These are phyloP conservation scores for Conoideocrella luteorostrata DNA, from an alignment of 2,329 filamentous ascomycete species.

Conservation along the genomic window DNA sequence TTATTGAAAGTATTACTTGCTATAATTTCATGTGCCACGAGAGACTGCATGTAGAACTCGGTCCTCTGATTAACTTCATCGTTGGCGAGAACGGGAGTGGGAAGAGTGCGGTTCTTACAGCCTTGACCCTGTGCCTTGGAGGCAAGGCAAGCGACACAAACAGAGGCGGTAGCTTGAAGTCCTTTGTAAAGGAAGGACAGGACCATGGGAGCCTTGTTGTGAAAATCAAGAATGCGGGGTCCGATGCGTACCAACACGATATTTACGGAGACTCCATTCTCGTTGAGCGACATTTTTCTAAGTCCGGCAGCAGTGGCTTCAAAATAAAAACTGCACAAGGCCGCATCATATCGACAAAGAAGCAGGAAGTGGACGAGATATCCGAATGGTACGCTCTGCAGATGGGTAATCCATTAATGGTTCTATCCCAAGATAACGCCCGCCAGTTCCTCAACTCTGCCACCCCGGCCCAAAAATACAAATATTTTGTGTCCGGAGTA, in stretches of 20 bases:
- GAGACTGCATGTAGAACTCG: conserved; percentile 74
- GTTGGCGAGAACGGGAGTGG: conserved; percentile 96
- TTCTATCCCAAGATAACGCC: conserved; percentile 91
- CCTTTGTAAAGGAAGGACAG: conserved; percentile 81
- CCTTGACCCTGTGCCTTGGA: conserved; percentile 88
- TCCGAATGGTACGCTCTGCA: conserved; percentile 89
- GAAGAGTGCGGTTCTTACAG: conserved; percentile 92
- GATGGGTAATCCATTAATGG: conserved; percentile 94
- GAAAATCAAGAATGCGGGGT: conserved; percentile 83
- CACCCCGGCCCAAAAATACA: conserved; percentile 80
- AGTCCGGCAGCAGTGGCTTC: conserved; percentile 69
- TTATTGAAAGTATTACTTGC: conserved; percentile 81
- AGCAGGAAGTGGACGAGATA: conserved; percentile 83
- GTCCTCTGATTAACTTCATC: conserved; percentile 95
- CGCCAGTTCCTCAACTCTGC: conserved; percentile 87
- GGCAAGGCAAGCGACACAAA: conserved; percentile 92
- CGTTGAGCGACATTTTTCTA: conserved; percentile 84
- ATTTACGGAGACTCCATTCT: conserved; percentile 79
- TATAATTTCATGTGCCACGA: conserved; percentile 96
- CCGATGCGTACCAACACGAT: conserved; percentile 76
- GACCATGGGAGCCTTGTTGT: conserved; percentile 73
- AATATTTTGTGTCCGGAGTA: conserved; percentile 91
- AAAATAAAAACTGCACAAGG: conserved; percentile 72
- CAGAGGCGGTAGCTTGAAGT: conserved; percentile 81
- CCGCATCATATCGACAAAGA: conserved; percentile 72